Evolutionary conservation across 2,329 filamentous ascomycete species (phyloP), one percentile per base, ranked within the genome.

Genomic region (Diplodia seriata): DNA sequence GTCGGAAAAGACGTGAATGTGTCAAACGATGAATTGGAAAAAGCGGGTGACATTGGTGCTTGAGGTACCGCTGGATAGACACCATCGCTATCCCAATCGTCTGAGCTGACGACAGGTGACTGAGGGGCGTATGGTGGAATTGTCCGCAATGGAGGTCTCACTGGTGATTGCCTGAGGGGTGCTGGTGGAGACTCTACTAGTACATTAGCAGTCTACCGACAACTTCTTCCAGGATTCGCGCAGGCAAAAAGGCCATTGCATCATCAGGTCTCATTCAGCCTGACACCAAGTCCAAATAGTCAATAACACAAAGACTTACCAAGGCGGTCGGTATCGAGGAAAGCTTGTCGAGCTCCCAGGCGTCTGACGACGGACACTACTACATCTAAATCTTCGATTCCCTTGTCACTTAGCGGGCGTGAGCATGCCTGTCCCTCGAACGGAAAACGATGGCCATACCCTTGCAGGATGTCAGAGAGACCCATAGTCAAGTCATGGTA

Each of bases 21-120:
- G 31, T 77, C 78, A 9, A 79, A 81, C 2, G 81, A 83, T 53
- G 77, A 76, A 20, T 77, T 81, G 4, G 80, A 82, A 65, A 78
- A 80, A 1, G 78, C 79, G 6, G 81, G 81, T 15, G 80, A 82
- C 9, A 77, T 72, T 6, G 73, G 70, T 47, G 68, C 69, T 23
- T 69, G 69, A 50, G 71, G 68, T 20, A 57, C 70, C 43, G 57
- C 29, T 26, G 70, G 70, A 31, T 47, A 38, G n/a, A 53, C 18
- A 9, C 53, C 56, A 31, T 67, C 64, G 15, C 64, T 59, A 26
- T 67, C 64, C 64, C 64, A 67, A 38, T 67, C 64, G 20, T 67
- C 64, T 11, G 64, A 49, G 38, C 64, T 50, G 6, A 43, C n/a
- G 40, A 11, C 20, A 8, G 64, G 43, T n/a, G 64, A 59, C 29